Evolutionary conservation across 805 yeast genomes (phyloP).

Genomic region (Saturnispora kantuleensis): DNA sequence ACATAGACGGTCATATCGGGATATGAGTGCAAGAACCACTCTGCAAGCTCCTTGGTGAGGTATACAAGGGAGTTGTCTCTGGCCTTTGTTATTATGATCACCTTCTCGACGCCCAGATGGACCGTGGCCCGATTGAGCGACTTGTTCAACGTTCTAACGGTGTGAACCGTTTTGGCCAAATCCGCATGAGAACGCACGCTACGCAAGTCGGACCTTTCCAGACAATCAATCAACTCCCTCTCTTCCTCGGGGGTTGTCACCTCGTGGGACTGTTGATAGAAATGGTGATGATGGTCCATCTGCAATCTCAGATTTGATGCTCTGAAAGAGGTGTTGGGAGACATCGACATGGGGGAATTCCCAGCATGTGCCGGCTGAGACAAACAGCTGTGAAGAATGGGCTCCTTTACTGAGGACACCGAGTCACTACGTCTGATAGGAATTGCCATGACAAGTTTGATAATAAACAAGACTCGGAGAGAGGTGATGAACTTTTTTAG

Average conservation of each 20-base stretch:
- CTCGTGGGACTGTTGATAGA: neutral
- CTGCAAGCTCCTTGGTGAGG: conserved; percentile 69
- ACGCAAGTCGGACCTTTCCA: conserved; percentile 29
- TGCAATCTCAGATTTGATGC: neutral
- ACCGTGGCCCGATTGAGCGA: conserved; percentile 63
- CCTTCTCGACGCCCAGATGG: conserved; percentile 55
- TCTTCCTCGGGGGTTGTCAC: conserved; percentile 1
- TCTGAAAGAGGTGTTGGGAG: conserved; percentile 3
- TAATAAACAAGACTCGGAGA: conserved; percentile 33
- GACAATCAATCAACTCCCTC: conserved; percentile 4
- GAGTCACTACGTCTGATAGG: conserved; percentile 5
- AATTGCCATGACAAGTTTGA: neutral
- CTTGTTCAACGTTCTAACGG: conserved; percentile 66
- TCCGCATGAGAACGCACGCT: conserved; percentile 62
- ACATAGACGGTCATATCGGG: conserved; percentile 44
- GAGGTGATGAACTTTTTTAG: neutral
- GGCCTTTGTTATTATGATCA: conserved; percentile 84
- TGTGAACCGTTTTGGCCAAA: conserved; percentile 71
- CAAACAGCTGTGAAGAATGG: conserved; percentile 8
- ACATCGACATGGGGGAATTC: neutral
- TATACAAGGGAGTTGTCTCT: conserved; percentile 70
- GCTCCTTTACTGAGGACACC: conserved; percentile 2
- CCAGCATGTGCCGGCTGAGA: conserved; percentile 1
- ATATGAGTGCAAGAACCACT: conserved; percentile 49
- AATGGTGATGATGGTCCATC: neutral